Evolutionary conservation across 768 basidiomycete genomes (phyloP), one percentile per base, ranked within the genome.

Genomic region (Russula earlei): DNA sequence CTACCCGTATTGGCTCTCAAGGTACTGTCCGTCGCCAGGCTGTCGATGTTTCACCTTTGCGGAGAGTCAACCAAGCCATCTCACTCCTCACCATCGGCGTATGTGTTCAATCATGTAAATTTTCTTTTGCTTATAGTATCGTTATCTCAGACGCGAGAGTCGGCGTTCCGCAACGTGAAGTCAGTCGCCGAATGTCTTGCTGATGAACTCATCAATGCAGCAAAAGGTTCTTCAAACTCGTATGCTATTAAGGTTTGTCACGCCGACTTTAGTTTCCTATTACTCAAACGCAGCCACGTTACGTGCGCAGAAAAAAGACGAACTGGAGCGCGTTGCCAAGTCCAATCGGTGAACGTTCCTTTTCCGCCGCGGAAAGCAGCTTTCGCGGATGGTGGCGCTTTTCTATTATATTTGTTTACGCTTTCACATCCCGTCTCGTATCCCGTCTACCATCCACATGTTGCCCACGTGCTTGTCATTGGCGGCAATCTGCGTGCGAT

Each of bases 91-190:
- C 96, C 73, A 84, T 85, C 64, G 96, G 96, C 66, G 95, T 96
- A 79, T 66, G 92, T 66, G 92, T 75, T 7, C 38, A 43, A 40
- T 6, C 15, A 19, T 22, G 44, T 9, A 9, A 51, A n/a, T n/a
- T n/a, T 12, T 0, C 17, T 17, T 55, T 24, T 9, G 4, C 33
- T 49, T n/a, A 25, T 42, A n/a, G 50, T 7, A 49, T 27, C 8
- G 12, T 19, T 14, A n/a, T 24, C 57, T 25, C 64, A 96, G 92
- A 96, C 95, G 62, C 96, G 96, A 69, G 96, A 99, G 76, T 97
- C 95, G 44, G 93, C 96, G 51, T 99, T 99, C 92, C 91, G 96
- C 75, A 99, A 99, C 77, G 91, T 97, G 67, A 99, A 99, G 76
- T 96, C 93, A 59, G 87, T 99, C 66, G 93, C 96, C 59, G 95